Percentiles rank a stretch among this genome's conserved stretches.
Conservation (phyloP, 2,329 filamentous ascomycete species). For the Hypoxylon sp. region DNA sequence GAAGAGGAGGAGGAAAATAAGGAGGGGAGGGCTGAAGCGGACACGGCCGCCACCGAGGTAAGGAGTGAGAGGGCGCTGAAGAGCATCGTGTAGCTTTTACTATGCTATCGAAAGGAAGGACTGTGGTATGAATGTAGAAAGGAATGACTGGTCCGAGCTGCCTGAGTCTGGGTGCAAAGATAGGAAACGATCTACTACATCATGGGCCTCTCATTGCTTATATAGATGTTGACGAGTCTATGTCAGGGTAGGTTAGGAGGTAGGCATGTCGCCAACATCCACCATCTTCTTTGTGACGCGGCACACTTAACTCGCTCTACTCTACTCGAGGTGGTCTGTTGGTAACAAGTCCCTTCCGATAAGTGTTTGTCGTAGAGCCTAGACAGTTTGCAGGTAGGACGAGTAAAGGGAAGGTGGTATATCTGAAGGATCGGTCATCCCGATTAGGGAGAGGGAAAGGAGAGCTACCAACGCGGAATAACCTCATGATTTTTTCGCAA, state of each 20-base stretch:
- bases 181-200: slow-evolving; percentile 14
- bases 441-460: background rate
- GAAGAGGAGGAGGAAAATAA: background rate
- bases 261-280: background rate
- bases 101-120: slow-evolving; percentile 1
- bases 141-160: slow-evolving; percentile 19
- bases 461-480: background rate
- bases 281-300: background rate
- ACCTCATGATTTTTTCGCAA: slow-evolving; percentile 3
- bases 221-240: slow-evolving; percentile 7
- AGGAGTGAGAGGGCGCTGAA: slow-evolving; percentile 36
- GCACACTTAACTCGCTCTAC: slow-evolving; percentile 6
- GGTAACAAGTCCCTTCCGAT: slow-evolving; percentile 3
- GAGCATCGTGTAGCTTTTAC: slow-evolving; percentile 29
- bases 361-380: background rate
- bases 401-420: slow-evolving; percentile 32
- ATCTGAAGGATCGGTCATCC: slow-evolving; percentile 24
- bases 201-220: slow-evolving; percentile 7
- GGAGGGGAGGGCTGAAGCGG: slow-evolving; percentile 34
- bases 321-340: slow-evolving; percentile 12
- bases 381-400: slow-evolving; percentile 4
- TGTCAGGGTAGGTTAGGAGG: no score
- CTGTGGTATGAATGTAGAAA: background rate
- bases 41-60: slow-evolving; percentile 30
- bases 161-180: slow-evolving; percentile 15